Evolutionary conservation across 192 early-diverging fungal genomes (phyloP), one percentile per base, ranked within the genome.

Genomic region (Backusella australiensis): DNA sequence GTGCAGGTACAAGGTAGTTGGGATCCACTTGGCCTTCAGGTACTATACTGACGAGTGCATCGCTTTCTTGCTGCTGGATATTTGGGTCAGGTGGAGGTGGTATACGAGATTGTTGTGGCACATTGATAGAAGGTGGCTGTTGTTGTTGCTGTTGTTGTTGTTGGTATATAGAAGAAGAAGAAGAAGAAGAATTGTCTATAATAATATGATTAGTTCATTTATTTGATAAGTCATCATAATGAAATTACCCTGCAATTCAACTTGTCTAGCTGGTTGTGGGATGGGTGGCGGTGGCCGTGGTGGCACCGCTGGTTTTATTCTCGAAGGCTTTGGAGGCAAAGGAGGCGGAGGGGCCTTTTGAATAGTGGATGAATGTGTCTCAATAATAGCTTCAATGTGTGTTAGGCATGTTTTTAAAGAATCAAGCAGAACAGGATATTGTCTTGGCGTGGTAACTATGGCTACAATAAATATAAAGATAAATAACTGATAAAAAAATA

Each of bases 1-100:
- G 84, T 19, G 89, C 89, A 46, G 86, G 78, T 3, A 86, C 85
- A 23, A 90, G 69, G 44, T 88, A 83, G 34, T 82, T 85, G 17
- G 89, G 87, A 74, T 90, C 87, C 6, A 89, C 81, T 14, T 83
- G 82, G 5, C 88, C 88, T 42, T 89, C 88, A 2, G 85, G 82
- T 17, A 88, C 80, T 36, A 87, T 79, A 19, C 35, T 36, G 21
- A 76, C 52, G 14, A 70, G 19, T 12, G 56, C 26, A 63, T 63
- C 21, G 72, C 23, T 73, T 9, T 35, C 36, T 26, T 63, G 19
- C 32, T 23, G 41, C 15, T 41, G 63, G 23, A 17, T 46, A 9
- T n/a, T 19, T 34, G 42, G 11, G 70, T 32, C 29, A 42, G 39
- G 70, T 49, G 39, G 32, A 32, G 32, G 29, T 34, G 74, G 74